These are phyloP conservation scores for Pisolithus tinctorius DNA, from an alignment of 768 basidiomycete genomes.

Conservation along the genomic window DNA sequence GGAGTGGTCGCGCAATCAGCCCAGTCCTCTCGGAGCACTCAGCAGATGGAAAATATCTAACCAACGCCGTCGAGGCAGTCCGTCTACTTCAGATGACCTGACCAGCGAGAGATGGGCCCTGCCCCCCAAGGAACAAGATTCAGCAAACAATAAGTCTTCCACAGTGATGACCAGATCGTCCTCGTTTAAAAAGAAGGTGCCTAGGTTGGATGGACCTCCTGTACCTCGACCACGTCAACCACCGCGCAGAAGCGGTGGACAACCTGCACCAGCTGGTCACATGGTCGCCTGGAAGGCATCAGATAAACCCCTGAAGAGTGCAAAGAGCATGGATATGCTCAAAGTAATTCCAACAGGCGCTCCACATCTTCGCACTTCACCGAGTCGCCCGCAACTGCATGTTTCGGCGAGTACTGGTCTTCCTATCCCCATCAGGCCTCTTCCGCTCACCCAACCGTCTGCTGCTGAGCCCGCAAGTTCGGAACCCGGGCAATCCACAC, in stretches of 20 bases:
- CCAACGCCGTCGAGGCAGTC: constrained; percentile 9
- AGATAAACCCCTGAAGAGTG: constrained; percentile 23
- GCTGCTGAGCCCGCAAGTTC: constrained; percentile 11
- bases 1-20: constrained; percentile 13
- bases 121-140: constrained; percentile 14
- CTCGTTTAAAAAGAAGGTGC: constrained; percentile 14
- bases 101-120: background rate
- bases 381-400: constrained; percentile 24
- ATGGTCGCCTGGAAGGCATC: constrained; percentile 24
- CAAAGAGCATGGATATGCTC: constrained; percentile 25
- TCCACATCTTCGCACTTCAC: constrained; percentile 21
- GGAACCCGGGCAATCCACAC: constrained; percentile 13
- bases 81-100: constrained; percentile 17
- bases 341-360: constrained; percentile 8
- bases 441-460: constrained; percentile 24
- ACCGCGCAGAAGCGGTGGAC: constrained; percentile 19
- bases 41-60: constrained; percentile 12
- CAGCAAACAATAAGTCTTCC: constrained; percentile 6
- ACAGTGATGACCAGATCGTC: constrained; percentile 9
- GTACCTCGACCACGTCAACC: constrained; percentile 16
- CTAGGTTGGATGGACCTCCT: constrained; percentile 13
- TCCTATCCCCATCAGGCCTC: constrained; percentile 9
- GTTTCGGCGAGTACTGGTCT: constrained; percentile 12
- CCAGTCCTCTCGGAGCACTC: constrained; percentile 5
- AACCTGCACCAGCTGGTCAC: constrained; percentile 14